Conservation (phyloP, 2,329 filamentous ascomycete genomes). For the Cordyceps cateniannulata region DNA sequence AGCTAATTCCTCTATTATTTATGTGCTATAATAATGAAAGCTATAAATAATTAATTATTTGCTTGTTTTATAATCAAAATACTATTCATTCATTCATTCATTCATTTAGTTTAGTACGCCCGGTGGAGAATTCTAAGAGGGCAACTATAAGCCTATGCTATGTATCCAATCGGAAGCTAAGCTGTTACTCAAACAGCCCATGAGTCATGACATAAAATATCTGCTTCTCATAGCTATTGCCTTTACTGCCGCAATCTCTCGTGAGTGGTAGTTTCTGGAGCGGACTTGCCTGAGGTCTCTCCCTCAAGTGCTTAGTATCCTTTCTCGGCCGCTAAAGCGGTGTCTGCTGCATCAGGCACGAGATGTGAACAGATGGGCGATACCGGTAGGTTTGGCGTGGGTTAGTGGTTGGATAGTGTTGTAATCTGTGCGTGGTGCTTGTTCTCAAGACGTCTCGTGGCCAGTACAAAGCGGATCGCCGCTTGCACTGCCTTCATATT, state of each 20-base stretch:
- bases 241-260: background rate
- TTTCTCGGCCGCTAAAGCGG: background rate
- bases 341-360: background rate
- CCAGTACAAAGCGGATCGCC: background rate
- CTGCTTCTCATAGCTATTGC: slow-evolving; percentile 1
- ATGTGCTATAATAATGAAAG: too few relatives aligned
- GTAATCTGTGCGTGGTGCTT: background rate
- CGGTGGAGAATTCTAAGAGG: background rate
- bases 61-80: too few relatives aligned
- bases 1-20: too few relatives aligned
- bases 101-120: too few relatives aligned
- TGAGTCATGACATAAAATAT: too few relatives aligned
- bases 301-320: background rate
- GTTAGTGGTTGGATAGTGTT: background rate
- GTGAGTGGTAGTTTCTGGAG: background rate
- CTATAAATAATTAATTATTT: too few relatives aligned
- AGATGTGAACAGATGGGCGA: background rate
- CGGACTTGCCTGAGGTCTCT: background rate
- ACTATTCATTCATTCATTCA: too few relatives aligned
- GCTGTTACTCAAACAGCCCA: slow-evolving; percentile 1
- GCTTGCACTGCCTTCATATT: background rate
- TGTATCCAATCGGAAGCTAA: slow-evolving; percentile 7
- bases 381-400: background rate
- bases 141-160: slow-evolving; percentile 8
- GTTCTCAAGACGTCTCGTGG: background rate